Percentiles rank a stretch among this genome's conserved stretches.
These are phyloP conservation scores for Claviceps sp. DNA, from an alignment of 2,329 filamentous ascomycete genomes.

Conservation along the genomic window DNA sequence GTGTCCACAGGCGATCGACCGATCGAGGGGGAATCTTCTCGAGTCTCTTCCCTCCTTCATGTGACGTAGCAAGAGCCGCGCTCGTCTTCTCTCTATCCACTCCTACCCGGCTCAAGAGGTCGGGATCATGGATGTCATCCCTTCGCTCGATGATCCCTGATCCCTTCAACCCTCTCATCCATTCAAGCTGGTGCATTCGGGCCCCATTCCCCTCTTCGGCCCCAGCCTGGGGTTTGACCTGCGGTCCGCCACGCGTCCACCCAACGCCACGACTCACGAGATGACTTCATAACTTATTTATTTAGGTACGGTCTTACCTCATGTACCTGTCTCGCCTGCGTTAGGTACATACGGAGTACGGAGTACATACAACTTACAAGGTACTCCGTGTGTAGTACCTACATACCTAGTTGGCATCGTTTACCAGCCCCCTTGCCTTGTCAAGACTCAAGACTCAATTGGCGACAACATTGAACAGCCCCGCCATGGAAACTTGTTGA, in stretches of 20 bases:
- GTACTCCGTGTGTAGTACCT: no score
- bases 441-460: neutral
- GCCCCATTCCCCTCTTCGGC: neutral
- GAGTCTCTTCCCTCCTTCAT: neutral
- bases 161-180: neutral
- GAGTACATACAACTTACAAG: no score
- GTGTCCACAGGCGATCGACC: neutral
- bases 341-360: no score
- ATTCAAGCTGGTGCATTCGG: neutral
- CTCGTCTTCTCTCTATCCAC: neutral
- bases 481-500: neutral
- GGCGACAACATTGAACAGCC: neutral
- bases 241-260: no score
- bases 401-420: neutral
- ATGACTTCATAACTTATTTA: neutral
- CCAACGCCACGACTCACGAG: no score
- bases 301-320: no score
- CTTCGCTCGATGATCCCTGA: neutral
- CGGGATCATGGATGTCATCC: neutral
- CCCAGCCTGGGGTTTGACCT: no score
- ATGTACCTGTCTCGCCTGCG: no score
- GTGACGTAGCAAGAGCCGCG: constrained; percentile 1
- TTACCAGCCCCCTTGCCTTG: neutral
- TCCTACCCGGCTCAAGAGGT: neutral
- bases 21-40: neutral